Base-by-base conservation (phyloP, 495 filamentous ascomycete genomes). In the Talaromyces nanjingensis region DNA sequence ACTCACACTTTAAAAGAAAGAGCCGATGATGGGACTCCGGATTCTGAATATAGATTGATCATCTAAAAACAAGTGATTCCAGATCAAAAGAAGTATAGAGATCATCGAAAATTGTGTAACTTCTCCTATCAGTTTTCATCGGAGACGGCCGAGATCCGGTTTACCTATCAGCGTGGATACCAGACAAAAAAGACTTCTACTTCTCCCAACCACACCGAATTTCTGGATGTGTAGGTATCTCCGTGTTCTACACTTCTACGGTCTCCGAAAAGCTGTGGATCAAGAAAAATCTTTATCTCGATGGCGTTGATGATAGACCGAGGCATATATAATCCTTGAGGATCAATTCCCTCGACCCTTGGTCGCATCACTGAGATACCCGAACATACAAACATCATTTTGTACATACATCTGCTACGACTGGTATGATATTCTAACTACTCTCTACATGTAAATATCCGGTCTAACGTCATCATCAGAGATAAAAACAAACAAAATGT, bases 121-220 rank as follows among this genome's bases (percentile, higher is more conserved):
- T 24, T 24, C 22, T 24, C 22, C 22, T 24, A 24, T 24, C 22
- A 24, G 49, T 24, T 54, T 54, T 7, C 24, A 11, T 56, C 53
- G 53, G 53, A 56, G 53, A 29, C 20, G 53, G 53, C 53, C 53
- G 53, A 56, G 24, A 56, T 56, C 53, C 53, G 53, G 53, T 3
- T 56, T 27, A 3, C 12, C 20, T 56, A 56, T 56, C 53, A 56
- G 16, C 53, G 53, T 27, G 53, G 53, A 56, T 27, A 27, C 53
- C 53, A 25, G 8, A 6, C 4, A 56, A 24, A 54, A 29, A 56
- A 56, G 11, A 56, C 22, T 16, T 16, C 53, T 16, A 6, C 53
- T 29, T 56, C 3, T 56, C 22, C 53, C 9, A 27, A 56, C 22
- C 53, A 29, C 20, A n/a, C 12, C 14, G 27, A 6, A 27, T 27